Conservation (phyloP, 352 stramenopile species). For the Aphanomyces stellatus region DNA sequence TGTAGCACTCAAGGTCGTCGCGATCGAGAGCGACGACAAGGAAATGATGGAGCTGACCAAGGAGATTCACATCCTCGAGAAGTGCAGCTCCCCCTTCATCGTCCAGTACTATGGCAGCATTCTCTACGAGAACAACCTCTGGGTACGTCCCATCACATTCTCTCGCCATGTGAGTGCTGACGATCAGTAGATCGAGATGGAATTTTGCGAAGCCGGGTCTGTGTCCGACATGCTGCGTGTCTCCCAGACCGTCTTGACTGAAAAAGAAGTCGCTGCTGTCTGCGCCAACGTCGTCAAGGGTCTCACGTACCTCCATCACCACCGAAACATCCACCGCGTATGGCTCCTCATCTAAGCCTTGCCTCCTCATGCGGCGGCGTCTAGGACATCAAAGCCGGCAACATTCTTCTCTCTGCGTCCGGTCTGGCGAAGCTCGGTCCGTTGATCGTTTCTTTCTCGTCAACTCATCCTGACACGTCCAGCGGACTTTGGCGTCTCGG, state of each 20-base stretch:
- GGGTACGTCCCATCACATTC: constrained; percentile 19
- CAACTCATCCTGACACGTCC: not conserved
- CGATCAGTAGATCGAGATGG: constrained; percentile 79
- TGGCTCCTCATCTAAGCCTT: not conserved
- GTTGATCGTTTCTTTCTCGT: not conserved
- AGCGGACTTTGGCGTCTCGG: constrained; percentile 87
- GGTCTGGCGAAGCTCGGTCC: constrained; percentile 60
- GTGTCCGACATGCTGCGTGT: constrained; percentile 70
- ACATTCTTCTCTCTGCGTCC: constrained; percentile 63
- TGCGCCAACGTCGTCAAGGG: constrained; percentile 61
- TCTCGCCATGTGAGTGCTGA: not conserved
- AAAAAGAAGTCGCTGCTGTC: constrained; percentile 62
- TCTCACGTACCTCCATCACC: constrained; percentile 71
- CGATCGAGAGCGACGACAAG: constrained; percentile 63
- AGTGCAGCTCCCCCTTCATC: constrained; percentile 69
- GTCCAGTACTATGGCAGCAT: constrained; percentile 83
- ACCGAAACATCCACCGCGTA: constrained; percentile 71
- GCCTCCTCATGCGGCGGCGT: not conserved
- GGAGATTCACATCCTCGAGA: constrained; percentile 81
- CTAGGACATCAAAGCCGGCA: constrained; percentile 79
- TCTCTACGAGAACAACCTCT: constrained; percentile 59
- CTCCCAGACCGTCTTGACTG: constrained; percentile 37
- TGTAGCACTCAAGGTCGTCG: constrained; percentile 79
- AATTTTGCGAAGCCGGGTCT: constrained; percentile 79
- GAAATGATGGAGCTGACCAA: constrained; percentile 56